Conservation (phyloP, 495 filamentous ascomycete genomes). For the Xylaria longipes region DNA sequence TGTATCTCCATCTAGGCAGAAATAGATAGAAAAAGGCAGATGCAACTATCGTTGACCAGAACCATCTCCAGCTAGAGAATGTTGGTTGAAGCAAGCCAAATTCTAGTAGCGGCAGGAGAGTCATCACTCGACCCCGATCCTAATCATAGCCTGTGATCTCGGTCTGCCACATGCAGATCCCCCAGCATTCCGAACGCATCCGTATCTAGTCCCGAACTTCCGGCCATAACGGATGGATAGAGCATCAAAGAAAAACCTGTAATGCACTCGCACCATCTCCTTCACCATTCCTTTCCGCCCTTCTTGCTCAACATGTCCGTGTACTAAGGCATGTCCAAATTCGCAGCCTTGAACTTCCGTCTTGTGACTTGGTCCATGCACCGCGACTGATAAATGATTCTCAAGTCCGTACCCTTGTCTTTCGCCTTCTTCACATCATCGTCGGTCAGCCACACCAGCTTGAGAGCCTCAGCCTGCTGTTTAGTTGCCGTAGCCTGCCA, state of each 20-base stretch:
- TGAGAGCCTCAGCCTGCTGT: constrained; percentile 10
- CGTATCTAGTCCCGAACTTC: not conserved
- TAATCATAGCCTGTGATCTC: not conserved
- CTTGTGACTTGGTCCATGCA: not conserved
- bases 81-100: not conserved
- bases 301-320: not conserved
- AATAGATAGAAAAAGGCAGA: too few species aligned
- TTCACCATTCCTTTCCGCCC: not conserved
- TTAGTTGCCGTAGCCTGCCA: constrained; percentile 5
- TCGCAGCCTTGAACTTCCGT: constrained; percentile 6
- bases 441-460: constrained; percentile 6
- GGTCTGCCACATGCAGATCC: not conserved
- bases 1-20: too few species aligned
- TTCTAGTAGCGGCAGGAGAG: not conserved
- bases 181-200: not conserved
- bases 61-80: too few species aligned
- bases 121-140: not conserved
- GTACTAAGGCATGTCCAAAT: constrained; percentile 13
- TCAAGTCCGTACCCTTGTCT: not conserved
- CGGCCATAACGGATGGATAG: not conserved
- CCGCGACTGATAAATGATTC: not conserved
- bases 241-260: not conserved
- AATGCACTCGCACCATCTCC: not conserved
- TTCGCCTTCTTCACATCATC: not conserved
- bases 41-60: too few species aligned